Base-by-base conservation (phyloP, 2,329 filamentous ascomycete genomes). In the Colletotrichum echinochloae region DNA sequence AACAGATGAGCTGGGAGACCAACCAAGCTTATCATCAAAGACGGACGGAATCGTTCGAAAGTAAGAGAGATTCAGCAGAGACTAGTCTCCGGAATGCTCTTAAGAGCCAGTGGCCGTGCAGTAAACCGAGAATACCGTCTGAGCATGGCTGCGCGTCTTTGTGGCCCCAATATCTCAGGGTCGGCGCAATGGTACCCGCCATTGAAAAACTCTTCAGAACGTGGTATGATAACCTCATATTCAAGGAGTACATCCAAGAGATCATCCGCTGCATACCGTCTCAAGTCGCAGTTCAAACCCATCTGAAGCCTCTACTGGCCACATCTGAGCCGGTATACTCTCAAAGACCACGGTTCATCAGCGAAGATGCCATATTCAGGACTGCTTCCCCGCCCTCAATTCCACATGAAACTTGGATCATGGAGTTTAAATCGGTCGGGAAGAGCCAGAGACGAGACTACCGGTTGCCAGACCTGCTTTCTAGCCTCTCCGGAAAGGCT, bases 191-290 rank as follows among this genome's bases (percentile, higher is more conserved):
- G 18, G 8, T 33, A 2, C 33, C 30, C 5, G 3, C 2, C 4
- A 37, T 48, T 23, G 2, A 8, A n/a, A 2, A 14, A 6, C n/a
- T 41, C 1, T 62, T 66, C 48, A 9, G 28, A 12, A 65, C n/a
- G 3, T 79, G 77, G 76, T 75, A 72, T 55, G 65, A 77, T 26
- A 80, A 79, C 59, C 54, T 60, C 16, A 60, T 73, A 6, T 74
- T 79, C 39, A 33, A 62, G 23, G 5, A 65, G 4, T 79, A 79
- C 62, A 65, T 80, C 11, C 5, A 28, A 28, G 20, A 33, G 12
- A 60, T 60, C 28, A n/a, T 12, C 11, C 9, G 28, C 7, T 12
- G 2, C 5, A 11, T 60, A 12, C 41, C 56, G 23, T 28, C 26
- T 16, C n/a, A 7, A 9, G 9, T 60, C 3, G n/a, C 2, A 5